Evolutionary conservation across 208 protist species (phyloP), one percentile per base, ranked within the genome.

Genomic region (Phytomonas sp.): DNA sequence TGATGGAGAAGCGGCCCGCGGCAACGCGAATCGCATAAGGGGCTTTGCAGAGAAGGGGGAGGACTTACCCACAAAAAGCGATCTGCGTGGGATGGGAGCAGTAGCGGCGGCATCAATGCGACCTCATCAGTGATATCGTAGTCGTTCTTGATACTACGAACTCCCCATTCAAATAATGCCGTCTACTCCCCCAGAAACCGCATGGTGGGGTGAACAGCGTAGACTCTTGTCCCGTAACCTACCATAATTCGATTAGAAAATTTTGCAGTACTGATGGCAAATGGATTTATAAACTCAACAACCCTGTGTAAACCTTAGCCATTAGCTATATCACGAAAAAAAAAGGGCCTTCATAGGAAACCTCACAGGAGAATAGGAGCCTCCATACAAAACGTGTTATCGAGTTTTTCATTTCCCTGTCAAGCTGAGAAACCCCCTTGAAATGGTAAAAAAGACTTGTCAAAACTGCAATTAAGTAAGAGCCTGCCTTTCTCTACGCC

Each of bases 191-290:
- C 6, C 20, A 56, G 0, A 56, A 5, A 23, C 6, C 46, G 6
- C 46, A 56, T 56, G 17, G 20, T 56, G 46, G 20, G 6, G 46
- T 56, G 46, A 26, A 56, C 46, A 26, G 6, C 23, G 46, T 56
- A 26, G 46, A 56, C 46, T 0, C 46, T 23, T 56, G 9, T 0
- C 20, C 26, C 0, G 11, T 56, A 56, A 56, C 20, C 2, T 56
- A 72, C 73, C 34, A 82, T 81, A 71, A 97, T 95, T 20, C 83
- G 79, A 72, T 96, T 97, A 60, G 96, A 72, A 68, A 93, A 89
- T 68, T 96, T 80, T 17, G 78, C 78, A 60, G 80, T 93, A 66
- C 77, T 87, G 31, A 95, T 70, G 26, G 84, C 61, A 73, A 94
- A 96, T n/a, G 73, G 71, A 68, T 92, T 92, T 2, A 97, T 79